A percentile compares a stretch with the other conserved stretches of the same genome.
These are phyloP conservation scores for Nicotiana obtusifolia DNA, from an alignment of 257 asterid genomes.

Conservation along the genomic window DNA sequence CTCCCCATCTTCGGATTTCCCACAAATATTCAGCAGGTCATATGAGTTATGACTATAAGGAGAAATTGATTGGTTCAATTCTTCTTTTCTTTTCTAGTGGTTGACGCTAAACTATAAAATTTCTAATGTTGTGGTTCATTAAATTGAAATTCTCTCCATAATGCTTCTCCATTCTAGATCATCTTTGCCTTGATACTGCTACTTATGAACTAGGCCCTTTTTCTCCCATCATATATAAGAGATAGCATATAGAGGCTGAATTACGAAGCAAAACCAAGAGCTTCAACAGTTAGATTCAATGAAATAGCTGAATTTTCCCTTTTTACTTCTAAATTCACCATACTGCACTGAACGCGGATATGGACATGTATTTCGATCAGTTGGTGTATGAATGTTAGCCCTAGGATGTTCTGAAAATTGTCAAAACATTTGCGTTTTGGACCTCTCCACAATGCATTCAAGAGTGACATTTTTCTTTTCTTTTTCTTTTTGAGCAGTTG, in stretches of 20 bases:
- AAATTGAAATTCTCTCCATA: not conserved
- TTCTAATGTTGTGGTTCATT: not conserved
- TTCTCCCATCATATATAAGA: not conserved
- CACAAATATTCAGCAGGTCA: not conserved
- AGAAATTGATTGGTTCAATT: not conserved
- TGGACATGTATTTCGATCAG: not conserved
- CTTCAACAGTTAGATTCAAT: not conserved
- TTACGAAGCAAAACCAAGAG: not conserved
- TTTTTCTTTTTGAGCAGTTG: not conserved
- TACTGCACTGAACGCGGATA: not conserved
- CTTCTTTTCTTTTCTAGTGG: not conserved
- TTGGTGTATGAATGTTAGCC: not conserved
- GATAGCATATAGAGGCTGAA: not conserved
- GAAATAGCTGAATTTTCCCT: not conserved
- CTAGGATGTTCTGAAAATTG: not conserved
- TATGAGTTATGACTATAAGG: not conserved
- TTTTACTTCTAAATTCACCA: not conserved
- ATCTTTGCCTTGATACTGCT: not conserved
- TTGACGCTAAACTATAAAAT: not conserved
- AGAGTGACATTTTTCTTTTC: not conserved
- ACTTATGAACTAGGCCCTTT: not conserved
- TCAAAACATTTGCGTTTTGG: not conserved
- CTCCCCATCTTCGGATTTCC: not conserved
- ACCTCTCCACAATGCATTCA: not conserved
- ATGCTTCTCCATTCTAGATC: not conserved